A percentile compares a stretch with the other conserved stretches of the same genome.
Evolutionary conservation across 1,284 basidiomycete genomes (phyloP).

Genomic region (Ceratobasidium sp.): DNA sequence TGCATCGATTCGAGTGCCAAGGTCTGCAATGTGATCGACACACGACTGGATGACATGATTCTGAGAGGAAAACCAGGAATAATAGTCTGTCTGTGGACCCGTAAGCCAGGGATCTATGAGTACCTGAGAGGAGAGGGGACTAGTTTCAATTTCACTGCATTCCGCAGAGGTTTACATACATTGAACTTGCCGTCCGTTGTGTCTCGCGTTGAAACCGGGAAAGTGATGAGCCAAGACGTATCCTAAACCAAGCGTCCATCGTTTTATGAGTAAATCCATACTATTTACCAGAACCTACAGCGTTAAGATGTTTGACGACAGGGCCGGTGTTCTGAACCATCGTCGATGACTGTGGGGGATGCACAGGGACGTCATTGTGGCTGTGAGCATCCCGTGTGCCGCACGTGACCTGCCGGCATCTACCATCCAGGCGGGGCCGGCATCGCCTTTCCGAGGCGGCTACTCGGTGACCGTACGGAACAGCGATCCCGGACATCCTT

Average conservation of each 20-base stretch:
- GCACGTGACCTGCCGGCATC: no score
- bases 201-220: slow-evolving; percentile 11
- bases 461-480: no score
- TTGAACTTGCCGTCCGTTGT: slow-evolving; percentile 17
- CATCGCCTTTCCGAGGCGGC: no score
- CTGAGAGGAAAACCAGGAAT: slow-evolving; percentile 44
- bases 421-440: no score
- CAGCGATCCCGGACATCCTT: no score
- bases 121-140: slow-evolving; percentile 1
- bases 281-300: no score
- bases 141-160: no score
- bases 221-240: slow-evolving; percentile 4
- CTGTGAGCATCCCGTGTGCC: no score
- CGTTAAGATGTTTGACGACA: slow-evolving; percentile 37
- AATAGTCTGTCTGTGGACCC: slow-evolving; percentile 45
- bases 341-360: background rate
- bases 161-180: background rate
- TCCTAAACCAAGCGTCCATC: no score
- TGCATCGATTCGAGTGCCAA: slow-evolving; percentile 41
- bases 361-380: background rate
- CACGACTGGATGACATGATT: slow-evolving; percentile 44
- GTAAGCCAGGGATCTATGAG: slow-evolving; percentile 44
- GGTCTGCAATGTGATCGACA: slow-evolving; percentile 40
- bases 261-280: no score
- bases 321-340: background rate